Conservation (phyloP, 768 basidiomycete species). For the Postia placenta region DNA sequence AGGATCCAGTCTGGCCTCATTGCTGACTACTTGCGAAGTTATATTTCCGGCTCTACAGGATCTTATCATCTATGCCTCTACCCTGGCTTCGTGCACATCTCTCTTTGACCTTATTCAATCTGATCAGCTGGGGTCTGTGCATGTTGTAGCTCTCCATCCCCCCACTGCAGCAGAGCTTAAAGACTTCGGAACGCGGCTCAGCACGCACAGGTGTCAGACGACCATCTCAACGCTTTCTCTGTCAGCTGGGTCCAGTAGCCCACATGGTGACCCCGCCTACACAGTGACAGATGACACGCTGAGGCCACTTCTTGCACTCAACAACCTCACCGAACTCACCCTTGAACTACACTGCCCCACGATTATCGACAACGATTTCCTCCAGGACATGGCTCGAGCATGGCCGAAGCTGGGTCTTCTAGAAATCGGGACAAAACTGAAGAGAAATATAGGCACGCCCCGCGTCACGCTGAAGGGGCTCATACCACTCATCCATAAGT, state of each 20-base stretch:
- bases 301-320: conserved; percentile 6
- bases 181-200: conserved; percentile 2
- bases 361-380: conserved; percentile 9
- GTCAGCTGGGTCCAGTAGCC: not conserved
- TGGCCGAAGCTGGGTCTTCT: conserved; percentile 8
- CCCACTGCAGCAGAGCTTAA: not conserved
- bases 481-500: conserved; percentile 9
- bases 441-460: not conserved
- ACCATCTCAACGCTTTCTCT: not conserved
- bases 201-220: not conserved
- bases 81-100: not conserved
- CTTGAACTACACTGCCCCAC: conserved; percentile 7
- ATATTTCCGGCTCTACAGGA: conserved; percentile 6
- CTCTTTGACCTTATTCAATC: conserved; percentile 1
- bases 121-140: not conserved
- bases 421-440: conserved; percentile 9
- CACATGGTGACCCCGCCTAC: not conserved
- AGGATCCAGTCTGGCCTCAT: not conserved
- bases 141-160: not conserved
- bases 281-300: conserved; percentile 4
- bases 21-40: not conserved
- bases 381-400: conserved; percentile 6
- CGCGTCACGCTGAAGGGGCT: conserved; percentile 9
- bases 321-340: not conserved
- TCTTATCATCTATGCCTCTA: not conserved